A percentile compares a stretch with the other conserved stretches of the same genome.
phyloP scores from a whole-genome alignment of 1,284 basidiomycete species.

The Sporisorium graminicola region DNA sequence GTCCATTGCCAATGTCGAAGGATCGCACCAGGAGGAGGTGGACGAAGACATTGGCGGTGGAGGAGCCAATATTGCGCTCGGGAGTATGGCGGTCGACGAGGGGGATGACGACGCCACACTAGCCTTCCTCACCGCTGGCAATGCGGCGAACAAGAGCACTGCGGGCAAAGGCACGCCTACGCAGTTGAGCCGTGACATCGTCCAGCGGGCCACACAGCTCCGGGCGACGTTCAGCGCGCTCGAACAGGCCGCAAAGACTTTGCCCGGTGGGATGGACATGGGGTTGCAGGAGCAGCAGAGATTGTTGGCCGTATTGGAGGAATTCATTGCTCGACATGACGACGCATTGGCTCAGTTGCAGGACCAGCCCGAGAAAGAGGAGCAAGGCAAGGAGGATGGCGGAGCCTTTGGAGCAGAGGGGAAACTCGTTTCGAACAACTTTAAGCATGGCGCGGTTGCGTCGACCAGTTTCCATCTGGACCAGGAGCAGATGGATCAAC shows the following conservation, averaged over 20 bases:
- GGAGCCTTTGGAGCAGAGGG: slow-evolving; percentile 4
- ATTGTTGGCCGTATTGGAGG: slow-evolving; percentile 16
- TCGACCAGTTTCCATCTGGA: slow-evolving; percentile 27
- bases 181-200: slow-evolving; percentile 29
- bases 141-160: not conserved
- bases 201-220: slow-evolving; percentile 17
- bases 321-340: slow-evolving; percentile 14
- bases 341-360: slow-evolving; percentile 1
- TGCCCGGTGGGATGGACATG: slow-evolving; percentile 37
- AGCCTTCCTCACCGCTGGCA: slow-evolving; percentile 31
- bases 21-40: not conserved
- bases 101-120: slow-evolving; percentile 42
- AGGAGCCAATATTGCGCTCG: slow-evolving; percentile 32
- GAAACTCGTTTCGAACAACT: not conserved
- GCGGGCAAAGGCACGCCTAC: slow-evolving; percentile 23
- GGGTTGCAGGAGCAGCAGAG: slow-evolving; percentile 20
- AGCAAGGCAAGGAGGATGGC: slow-evolving; percentile 1
- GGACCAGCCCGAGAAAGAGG: not conserved
- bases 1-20: not conserved
- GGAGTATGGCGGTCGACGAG: slow-evolving; percentile 41
- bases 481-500: slow-evolving; percentile 30
- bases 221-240: slow-evolving; percentile 16
- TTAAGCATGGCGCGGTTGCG: slow-evolving; percentile 28
- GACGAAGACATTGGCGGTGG: slow-evolving; percentile 12
- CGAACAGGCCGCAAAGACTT: slow-evolving; percentile 19